phyloP scores from a whole-genome alignment of 768 basidiomycete genomes.

The Agaricus subrufescens region DNA sequence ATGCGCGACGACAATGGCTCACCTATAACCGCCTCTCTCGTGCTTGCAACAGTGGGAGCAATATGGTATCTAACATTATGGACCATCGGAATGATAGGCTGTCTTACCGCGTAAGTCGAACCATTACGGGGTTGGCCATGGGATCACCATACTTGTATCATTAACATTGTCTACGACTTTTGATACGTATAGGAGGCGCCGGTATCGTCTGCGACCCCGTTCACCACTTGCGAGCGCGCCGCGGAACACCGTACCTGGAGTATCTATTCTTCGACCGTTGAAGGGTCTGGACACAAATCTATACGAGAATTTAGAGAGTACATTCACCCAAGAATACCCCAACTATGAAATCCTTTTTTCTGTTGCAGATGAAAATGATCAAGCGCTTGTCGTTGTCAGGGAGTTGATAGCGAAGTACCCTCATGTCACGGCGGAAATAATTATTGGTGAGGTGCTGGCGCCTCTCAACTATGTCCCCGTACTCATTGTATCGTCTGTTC shows the following conservation, averaged over 20 bases:
- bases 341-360: slow-evolving; percentile 90
- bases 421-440: slow-evolving; percentile 60
- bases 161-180: not conserved
- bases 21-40: slow-evolving; percentile 1
- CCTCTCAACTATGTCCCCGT: not conserved
- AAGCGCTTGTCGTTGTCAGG: slow-evolving; percentile 78
- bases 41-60: slow-evolving; percentile 36
- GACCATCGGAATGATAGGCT: slow-evolving; percentile 64
- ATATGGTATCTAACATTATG: slow-evolving; percentile 63
- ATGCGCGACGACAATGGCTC: slow-evolving; percentile 20
- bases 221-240: slow-evolving; percentile 53
- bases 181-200: slow-evolving; percentile 49
- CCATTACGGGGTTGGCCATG: not conserved
- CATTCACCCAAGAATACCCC: slow-evolving; percentile 87
- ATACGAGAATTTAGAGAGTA: slow-evolving; percentile 93
- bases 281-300: slow-evolving; percentile 95
- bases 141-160: not conserved
- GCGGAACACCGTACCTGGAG: slow-evolving; percentile 62
- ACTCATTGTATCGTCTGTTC: slow-evolving; percentile 2
- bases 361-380: slow-evolving; percentile 84
- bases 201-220: slow-evolving; percentile 66
- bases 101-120: slow-evolving; percentile 58
- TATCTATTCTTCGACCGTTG: slow-evolving; percentile 90
- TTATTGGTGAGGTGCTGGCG: slow-evolving; percentile 56
- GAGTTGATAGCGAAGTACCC: slow-evolving; percentile 80